Conservation (phyloP, 495 filamentous ascomycete species). For the Neurospora tetrasperma region DNA sequence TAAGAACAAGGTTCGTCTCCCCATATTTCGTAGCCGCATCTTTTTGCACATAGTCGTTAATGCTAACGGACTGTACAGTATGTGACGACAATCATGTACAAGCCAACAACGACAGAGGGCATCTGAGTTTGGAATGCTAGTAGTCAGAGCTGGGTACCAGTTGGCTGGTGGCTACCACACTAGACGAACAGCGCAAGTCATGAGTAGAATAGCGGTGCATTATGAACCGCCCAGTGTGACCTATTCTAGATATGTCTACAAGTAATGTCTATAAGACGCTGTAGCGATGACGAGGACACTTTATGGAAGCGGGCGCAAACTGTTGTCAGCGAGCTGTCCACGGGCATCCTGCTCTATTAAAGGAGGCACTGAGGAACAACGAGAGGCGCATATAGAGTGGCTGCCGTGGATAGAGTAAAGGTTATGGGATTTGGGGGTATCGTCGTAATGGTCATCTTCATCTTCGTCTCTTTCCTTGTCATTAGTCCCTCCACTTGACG, state of each 20-base stretch:
- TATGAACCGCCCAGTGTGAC: background rate
- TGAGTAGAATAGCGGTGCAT: background rate
- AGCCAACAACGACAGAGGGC: slow-evolving; percentile 51
- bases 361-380: background rate
- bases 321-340: background rate
- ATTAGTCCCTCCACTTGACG: slow-evolving; percentile 78
- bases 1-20: slow-evolving; percentile 67
- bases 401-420: background rate
- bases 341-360: background rate
- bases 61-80: slow-evolving; percentile 50
- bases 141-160: background rate
- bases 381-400: background rate
- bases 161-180: background rate
- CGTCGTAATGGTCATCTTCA: background rate
- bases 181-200: background rate
- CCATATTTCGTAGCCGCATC: background rate
- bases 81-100: slow-evolving; percentile 95
- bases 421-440: background rate
- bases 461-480: background rate
- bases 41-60: background rate
- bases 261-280: background rate
- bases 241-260: background rate
- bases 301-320: background rate
- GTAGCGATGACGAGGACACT: background rate
- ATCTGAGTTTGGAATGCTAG: slow-evolving; percentile 3